Base-by-base conservation (phyloP, 2,329 filamentous ascomycete genomes). In the Dactylellina cionopaga region DNA sequence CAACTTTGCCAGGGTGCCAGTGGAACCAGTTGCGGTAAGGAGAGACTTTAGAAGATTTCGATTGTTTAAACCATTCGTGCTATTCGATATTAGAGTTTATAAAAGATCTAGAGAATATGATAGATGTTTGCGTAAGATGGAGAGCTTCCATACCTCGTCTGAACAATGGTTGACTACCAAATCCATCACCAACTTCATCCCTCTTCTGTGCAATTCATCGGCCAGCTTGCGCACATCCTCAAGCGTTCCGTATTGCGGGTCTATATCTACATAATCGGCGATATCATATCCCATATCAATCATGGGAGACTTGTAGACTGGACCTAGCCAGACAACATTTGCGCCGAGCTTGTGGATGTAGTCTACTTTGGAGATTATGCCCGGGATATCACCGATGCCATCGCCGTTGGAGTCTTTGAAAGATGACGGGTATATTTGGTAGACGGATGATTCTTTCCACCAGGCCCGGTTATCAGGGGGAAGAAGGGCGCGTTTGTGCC, bases 81-180 rank as follows among this genome's bases (percentile, higher is more conserved):
- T 82, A 71, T 35, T 19, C 10, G 19, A 2, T 11, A 35, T 64
- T 24, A 17, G 6, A 9, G 11, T 7, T 24, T 6, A 9, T 27
- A 39, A 17, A 51, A 41, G 5, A 24, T 9, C 15, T 7, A 17
- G 4, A 35, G 25, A 13, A 13, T 35, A 13, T 24, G 1, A 25
- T n/a, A n/a, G 29, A 22, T 25, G 19, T 33, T 3, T 19, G 37
- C 10, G 10, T 41, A 35, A 17, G 22, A 58, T n/a, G n/a, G n/a
- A n/a, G n/a, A n/a, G n/a, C n/a, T n/a, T n/a, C 6, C 55, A 33
- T 59, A 72, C 75, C 78, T 90, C 84, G 74, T 89, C 86, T 1
- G 87, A 90, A 0, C 90, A 92, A 78, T 94, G 90, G 75, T 92
- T 94, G 73, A 92, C 85, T 1, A 93, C 90, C 2, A 93, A 82